Conservation (phyloP, 1,284 basidiomycete species). For the Trichosporon inkin region DNA sequence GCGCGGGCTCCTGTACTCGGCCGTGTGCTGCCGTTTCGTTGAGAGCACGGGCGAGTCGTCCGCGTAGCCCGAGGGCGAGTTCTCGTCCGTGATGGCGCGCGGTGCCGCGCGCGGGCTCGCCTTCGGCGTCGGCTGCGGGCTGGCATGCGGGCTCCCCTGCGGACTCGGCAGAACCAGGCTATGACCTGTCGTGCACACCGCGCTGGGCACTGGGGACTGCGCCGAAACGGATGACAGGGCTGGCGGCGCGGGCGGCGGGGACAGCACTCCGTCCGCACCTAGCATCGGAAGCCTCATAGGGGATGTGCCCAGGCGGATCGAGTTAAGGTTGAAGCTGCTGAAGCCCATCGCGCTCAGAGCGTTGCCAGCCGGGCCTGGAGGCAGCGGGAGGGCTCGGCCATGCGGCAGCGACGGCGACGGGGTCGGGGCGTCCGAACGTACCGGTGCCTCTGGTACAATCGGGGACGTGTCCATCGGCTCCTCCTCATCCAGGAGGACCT, state of each 20-base stretch:
- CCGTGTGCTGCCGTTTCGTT: slow-evolving; percentile 39
- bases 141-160: not conserved
- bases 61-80: slow-evolving; percentile 8
- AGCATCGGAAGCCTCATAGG: not conserved
- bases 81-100: slow-evolving; percentile 29
- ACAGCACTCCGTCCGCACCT: not conserved
- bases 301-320: not conserved
- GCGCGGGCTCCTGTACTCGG: slow-evolving; percentile 37
- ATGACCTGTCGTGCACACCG: not conserved
- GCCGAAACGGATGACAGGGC: not conserved
- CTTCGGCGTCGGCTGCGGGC: not conserved
- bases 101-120: slow-evolving; percentile 28
- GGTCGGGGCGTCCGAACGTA: not conserved
- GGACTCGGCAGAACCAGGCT: not conserved
- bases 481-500: not conserved
- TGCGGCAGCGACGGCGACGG: not conserved
- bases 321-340: slow-evolving; percentile 1
- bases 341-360: not conserved
- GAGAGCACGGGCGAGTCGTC: slow-evolving; percentile 3
- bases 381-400: not conserved
- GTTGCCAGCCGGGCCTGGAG: not conserved
- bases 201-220: not conserved
- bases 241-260: not conserved
- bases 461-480: not conserved
- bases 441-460: not conserved